Evolutionary conservation across 345 rosid genomes (phyloP), one percentile per base, ranked within the genome.

Genomic region (Brassica carinata): DNA sequence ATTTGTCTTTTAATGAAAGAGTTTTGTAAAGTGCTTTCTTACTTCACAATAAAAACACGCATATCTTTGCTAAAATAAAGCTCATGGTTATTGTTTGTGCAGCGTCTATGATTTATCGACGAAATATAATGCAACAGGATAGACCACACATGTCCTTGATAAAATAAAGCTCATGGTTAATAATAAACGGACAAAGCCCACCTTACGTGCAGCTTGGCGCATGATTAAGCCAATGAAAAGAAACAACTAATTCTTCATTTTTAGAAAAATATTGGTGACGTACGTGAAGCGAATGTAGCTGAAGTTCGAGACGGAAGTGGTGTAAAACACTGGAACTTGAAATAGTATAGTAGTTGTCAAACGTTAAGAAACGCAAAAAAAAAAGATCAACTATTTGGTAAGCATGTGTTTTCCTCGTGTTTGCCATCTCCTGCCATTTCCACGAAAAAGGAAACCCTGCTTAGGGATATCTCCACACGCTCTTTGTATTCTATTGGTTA

Each of bases 381-480:
- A 70, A 70, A 69, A 71, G 76, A 71, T 77, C 57, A 90, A 92
- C 92, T 91, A 87, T 84, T 91, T 87, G 18, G 83, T 82, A 40
- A 88, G 87, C 85, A 86, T 82, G 84, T 87, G 82, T 91, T 91
- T 71, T 89, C 90, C 70, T 86, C 91, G 73, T 85, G 87, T 66
- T 88, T 58, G 85, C 86, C 78, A 69, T 91, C 84, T 88, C 94
- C 96, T 91, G 92, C 67, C 69, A 71, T 71, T 81, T 71, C 76
- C 79, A 69, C 34, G 48, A 40, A 45, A 15, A 64, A 70, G 53
- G 10, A 17, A 8, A 63, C 48, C 48, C 69, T 26, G 53, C 7
- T 75, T 69, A 69, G 38, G 11, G 29, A 63, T 57, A 23, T 38
- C 26, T 10, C 73, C 34, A 23, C 31, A 66, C 5, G 14, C 36